Percentiles rank a stretch among this genome's conserved stretches.
These are phyloP conservation scores for Fusarium nodosum DNA, from an alignment of 2,329 filamentous ascomycete species.

Conservation along the genomic window DNA sequence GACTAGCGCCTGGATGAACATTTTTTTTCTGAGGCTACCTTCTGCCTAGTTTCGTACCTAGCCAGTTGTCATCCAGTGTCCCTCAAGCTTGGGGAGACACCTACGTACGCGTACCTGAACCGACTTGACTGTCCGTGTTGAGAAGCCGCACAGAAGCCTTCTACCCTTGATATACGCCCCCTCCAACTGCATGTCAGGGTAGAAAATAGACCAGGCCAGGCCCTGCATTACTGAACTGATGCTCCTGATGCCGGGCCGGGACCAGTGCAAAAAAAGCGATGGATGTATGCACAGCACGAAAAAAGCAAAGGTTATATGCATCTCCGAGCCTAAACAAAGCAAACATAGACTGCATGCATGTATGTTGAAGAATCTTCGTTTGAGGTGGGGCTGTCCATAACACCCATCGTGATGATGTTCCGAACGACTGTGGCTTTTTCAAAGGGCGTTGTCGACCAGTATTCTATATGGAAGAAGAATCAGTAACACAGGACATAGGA, in stretches of 20 bases:
- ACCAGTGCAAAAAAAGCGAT: slow-evolving; percentile 8
- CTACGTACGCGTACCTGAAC: slow-evolving; percentile 6
- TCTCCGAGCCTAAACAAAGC: slow-evolving; percentile 9
- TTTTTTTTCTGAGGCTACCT: neutral
- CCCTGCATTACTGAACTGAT: slow-evolving; percentile 29
- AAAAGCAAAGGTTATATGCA: slow-evolving; percentile 12
- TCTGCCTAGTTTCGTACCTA: no score
- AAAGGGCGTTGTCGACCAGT: neutral
- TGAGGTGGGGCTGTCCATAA: slow-evolving; percentile 8
- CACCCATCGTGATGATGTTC: neutral
- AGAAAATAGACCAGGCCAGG: slow-evolving; percentile 37
- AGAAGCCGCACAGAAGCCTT: slow-evolving; percentile 28
- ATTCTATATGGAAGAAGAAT: neutral
- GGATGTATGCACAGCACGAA: slow-evolving; percentile 14
- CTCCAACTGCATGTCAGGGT: slow-evolving; percentile 18
- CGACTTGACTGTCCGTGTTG: neutral
- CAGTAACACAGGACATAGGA: neutral
- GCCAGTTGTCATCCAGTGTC: slow-evolving; percentile 5
- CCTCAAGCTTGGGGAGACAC: slow-evolving; percentile 1
- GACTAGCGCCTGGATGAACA: slow-evolving; percentile 15
- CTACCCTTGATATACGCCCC: slow-evolving; percentile 26
- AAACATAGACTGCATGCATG: slow-evolving; percentile 3
- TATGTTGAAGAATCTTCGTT: slow-evolving; percentile 23
- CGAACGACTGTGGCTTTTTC: neutral
- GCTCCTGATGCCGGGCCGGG: slow-evolving; percentile 37